phyloP scores from a whole-genome alignment of 2,329 filamentous ascomycete genomes.

The Fusarium napiforme region DNA sequence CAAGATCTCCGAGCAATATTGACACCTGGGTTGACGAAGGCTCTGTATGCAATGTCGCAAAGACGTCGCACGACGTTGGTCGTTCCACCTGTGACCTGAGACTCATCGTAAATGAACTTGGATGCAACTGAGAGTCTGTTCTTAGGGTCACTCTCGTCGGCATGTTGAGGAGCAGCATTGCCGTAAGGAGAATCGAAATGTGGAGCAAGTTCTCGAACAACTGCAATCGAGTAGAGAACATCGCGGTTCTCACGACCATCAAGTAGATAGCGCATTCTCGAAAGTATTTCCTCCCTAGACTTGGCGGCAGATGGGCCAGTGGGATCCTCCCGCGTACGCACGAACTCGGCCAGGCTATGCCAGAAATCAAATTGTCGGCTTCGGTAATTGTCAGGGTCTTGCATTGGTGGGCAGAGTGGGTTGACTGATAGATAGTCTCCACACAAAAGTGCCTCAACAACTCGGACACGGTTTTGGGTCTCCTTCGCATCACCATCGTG shows the following conservation, averaged over 20 bases:
- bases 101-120: constrained; percentile 75
- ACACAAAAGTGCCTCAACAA: constrained; percentile 81
- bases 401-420: constrained; percentile 62
- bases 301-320: constrained; percentile 55
- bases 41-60: constrained; percentile 72
- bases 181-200: constrained; percentile 70
- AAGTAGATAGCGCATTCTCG: constrained; percentile 74
- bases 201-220: constrained; percentile 79
- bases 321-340: constrained; percentile 68
- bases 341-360: constrained; percentile 77
- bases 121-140: constrained; percentile 75
- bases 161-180: constrained; percentile 65
- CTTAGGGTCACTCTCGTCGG: constrained; percentile 74
- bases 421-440: constrained; percentile 73
- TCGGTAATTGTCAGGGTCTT: constrained; percentile 63
- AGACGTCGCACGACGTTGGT: constrained; percentile 79
- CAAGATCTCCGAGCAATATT: constrained; percentile 54
- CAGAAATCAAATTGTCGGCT: constrained; percentile 82
- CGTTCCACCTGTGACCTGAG: constrained; percentile 72
- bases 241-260: constrained; percentile 88
- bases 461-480: constrained; percentile 75
- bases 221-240: constrained; percentile 87
- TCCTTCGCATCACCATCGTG: constrained; percentile 69
- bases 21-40: constrained; percentile 65
- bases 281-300: constrained; percentile 73